A percentile compares a stretch with the other conserved stretches of the same genome.
These are phyloP conservation scores for Quercus lobata DNA, from an alignment of 331 rosid genomes.

Conservation along the genomic window DNA sequence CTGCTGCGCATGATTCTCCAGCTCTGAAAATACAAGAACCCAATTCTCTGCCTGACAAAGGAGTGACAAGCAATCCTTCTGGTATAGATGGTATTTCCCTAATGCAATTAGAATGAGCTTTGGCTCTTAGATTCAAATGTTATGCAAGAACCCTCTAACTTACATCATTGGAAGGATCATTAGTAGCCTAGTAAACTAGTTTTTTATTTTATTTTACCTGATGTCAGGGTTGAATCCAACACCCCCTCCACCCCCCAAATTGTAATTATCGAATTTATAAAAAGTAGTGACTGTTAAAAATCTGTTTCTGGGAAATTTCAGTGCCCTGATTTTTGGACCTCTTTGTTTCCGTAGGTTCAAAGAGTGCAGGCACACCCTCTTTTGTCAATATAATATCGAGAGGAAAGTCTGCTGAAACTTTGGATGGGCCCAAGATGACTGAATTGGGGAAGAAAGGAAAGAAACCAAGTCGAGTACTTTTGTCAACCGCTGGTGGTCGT, in stretches of 20 bases:
- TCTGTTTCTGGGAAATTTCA: slow-evolving; percentile 1
- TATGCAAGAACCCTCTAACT: neutral
- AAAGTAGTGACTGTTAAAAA: neutral
- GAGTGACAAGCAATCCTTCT: slow-evolving; percentile 29
- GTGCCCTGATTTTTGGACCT: neutral
- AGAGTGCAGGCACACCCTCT: slow-evolving; percentile 52
- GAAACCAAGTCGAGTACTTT: slow-evolving; percentile 72
- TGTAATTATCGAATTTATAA: no score
- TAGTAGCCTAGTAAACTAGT: neutral
- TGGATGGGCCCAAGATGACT: slow-evolving; percentile 50
- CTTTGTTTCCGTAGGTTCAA: slow-evolving; percentile 33
- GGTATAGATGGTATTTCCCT: slow-evolving; percentile 39
- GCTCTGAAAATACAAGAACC: slow-evolving; percentile 65
- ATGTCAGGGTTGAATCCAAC: no score
- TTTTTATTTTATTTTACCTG: neutral
- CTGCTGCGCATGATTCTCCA: slow-evolving; percentile 91
- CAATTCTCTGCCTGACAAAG: slow-evolving; percentile 21
- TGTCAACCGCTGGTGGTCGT: slow-evolving; percentile 88
- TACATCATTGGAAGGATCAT: neutral
- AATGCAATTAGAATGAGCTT: slow-evolving; percentile 1
- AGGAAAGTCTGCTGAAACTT: slow-evolving; percentile 39
- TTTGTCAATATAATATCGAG: slow-evolving; percentile 75
- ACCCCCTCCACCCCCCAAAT: no score
- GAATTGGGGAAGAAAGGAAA: slow-evolving; percentile 87
- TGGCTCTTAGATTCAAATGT: neutral